Evolutionary conservation across 805 yeast genomes (phyloP), one percentile per base, ranked within the genome.

Genomic region (Maudiozyma bulderi): DNA sequence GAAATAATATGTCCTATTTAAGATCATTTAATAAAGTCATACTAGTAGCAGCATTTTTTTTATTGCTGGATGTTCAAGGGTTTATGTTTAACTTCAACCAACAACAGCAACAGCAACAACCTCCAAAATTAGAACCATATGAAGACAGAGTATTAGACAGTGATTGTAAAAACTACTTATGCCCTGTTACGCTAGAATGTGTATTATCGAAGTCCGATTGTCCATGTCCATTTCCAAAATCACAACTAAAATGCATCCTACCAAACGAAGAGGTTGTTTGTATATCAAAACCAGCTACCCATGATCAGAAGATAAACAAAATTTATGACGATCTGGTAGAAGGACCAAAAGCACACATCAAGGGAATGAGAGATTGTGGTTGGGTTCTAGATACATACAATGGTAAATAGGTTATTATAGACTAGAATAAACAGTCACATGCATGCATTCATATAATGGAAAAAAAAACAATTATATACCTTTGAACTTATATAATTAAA

Each of bases 151-250:
- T 68, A 42, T 52, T 73, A 37, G 58, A 67, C 49, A 62, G 62
- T 51, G 68, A 71, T 3, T 93, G 99, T 61, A 65, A 68, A 8
- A 70, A 71, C 6, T 91, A 82, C 62, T 66, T 91, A 35, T 93
- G 99, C 62, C 87, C 87, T 3, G 95, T 82, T 56, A 87, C 97
- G 0, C 71, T 81, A 40, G 73, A 73, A 8, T 93, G 99, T 69
- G 99, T 87, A 0, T 73, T 74, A 1, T 58, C 66, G 1, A 79
- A 87, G 0, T 56, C 73, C 7, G 85, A 82, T 46, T 93, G 99
- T 64, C 96, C 97, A 1, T 93, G 99, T 64, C 88, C 87, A 2
- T 91, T 80, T 61, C 93, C 96, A 1, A 78, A 81, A 50, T 82
- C 95, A 1, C 96, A 91, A 62, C 59, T 86, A 52, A 84, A 86